Base-by-base conservation (phyloP, 768 basidiomycete genomes). In the Tylopilus rubrobrunneus region DNA sequence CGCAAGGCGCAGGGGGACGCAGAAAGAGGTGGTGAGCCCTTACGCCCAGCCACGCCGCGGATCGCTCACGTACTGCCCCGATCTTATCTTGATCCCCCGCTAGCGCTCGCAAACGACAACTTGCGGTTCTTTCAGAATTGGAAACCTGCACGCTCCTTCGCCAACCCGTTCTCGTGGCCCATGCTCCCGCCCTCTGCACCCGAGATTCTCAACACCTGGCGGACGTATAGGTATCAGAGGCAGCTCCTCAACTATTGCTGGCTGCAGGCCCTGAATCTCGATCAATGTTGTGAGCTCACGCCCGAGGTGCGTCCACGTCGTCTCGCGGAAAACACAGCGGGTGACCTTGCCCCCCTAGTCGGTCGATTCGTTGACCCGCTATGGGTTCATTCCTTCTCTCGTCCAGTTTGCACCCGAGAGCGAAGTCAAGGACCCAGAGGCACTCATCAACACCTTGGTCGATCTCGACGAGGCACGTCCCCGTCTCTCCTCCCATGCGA, bases 101-200 rank as follows among this genome's bases (percentile, higher is more conserved):
- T 27, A 67, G 66, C 56, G 10, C 33, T 43, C 48, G 63, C 59
- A 28, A 67, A 55, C 1, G 60, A 62, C 10, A 58, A 51, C 36
- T 31, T 69, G 17, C 64, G 56, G 10, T 69, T 71, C 54, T 69
- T 69, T 56, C 68, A 70, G 36, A 48, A 52, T 34, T 70, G 68
- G 68, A 70, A 70, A 43, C 66, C 59, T 3, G 58, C 68, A 3
- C 62, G 68, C 14, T 52, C 70, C 40, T 71, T 71, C 15, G 64
- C 70, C 1, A 70, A 66, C 33, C 68, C 68, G 0, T 71, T 70
- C 52, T 62, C 58, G 9, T 69, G 70, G 68, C 68, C 68, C 0
- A 66, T 71, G 66, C 62, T 71, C 2, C 68, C 68, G 3, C 0
- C 41, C 0, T 56, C 29, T 19, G 60, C 68, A 7, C 59, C 62